Percentiles rank a stretch among this genome's conserved stretches.
These are phyloP conservation scores for Verticillium nubilum DNA, from an alignment of 2,329 filamentous ascomycete species.

Conservation along the genomic window DNA sequence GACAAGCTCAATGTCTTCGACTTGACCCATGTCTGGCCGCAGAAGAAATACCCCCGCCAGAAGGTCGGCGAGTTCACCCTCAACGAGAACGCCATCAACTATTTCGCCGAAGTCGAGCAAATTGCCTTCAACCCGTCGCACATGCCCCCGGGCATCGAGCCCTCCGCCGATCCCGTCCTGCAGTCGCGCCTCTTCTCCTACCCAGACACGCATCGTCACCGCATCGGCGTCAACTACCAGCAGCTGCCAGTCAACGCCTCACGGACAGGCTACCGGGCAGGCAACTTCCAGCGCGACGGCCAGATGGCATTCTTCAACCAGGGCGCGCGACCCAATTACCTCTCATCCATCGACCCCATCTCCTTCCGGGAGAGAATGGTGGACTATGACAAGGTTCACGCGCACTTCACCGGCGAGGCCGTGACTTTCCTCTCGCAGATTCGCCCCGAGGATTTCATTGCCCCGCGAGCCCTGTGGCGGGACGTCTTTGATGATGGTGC, in stretches of 20 bases:
- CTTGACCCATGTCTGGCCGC: slow-evolving; percentile 64
- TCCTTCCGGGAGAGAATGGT: slow-evolving; percentile 25
- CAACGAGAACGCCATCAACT: slow-evolving; percentile 60
- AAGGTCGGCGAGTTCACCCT: slow-evolving; percentile 57
- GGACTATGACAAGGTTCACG: slow-evolving; percentile 30
- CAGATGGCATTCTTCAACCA: slow-evolving; percentile 46
- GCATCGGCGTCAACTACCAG: slow-evolving; percentile 58
- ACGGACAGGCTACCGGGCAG: slow-evolving; percentile 46
- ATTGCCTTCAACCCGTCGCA: slow-evolving; percentile 60
- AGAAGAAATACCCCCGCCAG: slow-evolving; percentile 56
- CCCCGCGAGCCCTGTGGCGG: slow-evolving; percentile 53
- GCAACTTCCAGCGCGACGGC: slow-evolving; percentile 64
- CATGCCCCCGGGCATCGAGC: slow-evolving; percentile 57
- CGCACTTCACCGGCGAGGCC: slow-evolving; percentile 30
- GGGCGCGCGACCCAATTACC: slow-evolving; percentile 10
- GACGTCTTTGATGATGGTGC: slow-evolving; percentile 55
- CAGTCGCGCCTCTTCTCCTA: slow-evolving; percentile 57
- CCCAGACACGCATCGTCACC: slow-evolving; percentile 56
- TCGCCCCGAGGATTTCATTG: slow-evolving; percentile 34
- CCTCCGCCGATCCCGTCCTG: slow-evolving; percentile 56
- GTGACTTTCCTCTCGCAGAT: slow-evolving; percentile 31
- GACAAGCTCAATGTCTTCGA: slow-evolving; percentile 53
- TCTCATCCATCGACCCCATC: slow-evolving; percentile 22
- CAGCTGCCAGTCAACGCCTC: slow-evolving; percentile 58
- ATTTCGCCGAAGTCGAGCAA: slow-evolving; percentile 66